These are phyloP conservation scores for Linum usitatissimum DNA, from an alignment of 345 rosid species.

Conservation along the genomic window DNA sequence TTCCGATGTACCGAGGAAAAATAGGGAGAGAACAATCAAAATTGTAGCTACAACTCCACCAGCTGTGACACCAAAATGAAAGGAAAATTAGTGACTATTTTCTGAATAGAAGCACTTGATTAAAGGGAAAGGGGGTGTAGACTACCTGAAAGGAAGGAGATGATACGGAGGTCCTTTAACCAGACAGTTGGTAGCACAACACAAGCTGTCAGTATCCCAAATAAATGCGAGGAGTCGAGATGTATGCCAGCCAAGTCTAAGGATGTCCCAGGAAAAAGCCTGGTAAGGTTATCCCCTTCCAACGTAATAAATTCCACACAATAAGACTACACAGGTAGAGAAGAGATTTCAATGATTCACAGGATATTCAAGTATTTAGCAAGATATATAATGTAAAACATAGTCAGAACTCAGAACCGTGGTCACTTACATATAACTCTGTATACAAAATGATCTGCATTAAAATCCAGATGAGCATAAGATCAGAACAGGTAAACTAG, in stretches of 20 bases:
- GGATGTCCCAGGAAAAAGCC: conserved; percentile 71
- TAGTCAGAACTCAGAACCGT: background rate
- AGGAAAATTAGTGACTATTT: conserved; percentile 1
- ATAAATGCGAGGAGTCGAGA: conserved; percentile 63
- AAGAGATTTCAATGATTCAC: conserved; percentile 7
- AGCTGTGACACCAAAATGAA: conserved; percentile 33
- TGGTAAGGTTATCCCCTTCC: conserved; percentile 89
- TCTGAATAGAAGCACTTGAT: background rate
- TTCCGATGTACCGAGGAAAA: conserved; percentile 41
- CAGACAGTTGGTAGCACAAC: conserved; percentile 78
- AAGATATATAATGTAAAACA: background rate
- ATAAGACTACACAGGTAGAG: conserved; percentile 44
- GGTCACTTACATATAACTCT: conserved; percentile 67
- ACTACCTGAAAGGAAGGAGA: conserved; percentile 84
- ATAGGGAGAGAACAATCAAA: conserved; percentile 46
- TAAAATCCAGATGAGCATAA: conserved; percentile 16
- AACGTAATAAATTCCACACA: conserved; percentile 82
- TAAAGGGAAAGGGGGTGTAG: background rate
- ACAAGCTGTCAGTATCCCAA: conserved; percentile 63
- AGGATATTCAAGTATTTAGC: background rate
- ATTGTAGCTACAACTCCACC: conserved; percentile 74
- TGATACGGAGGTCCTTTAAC: conserved; percentile 63
- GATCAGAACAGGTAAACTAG: conserved; percentile 13
- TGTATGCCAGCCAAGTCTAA: conserved; percentile 44
- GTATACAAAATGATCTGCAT: conserved; percentile 69